Evolutionary conservation across 1,284 basidiomycete genomes (phyloP), one percentile per base, ranked within the genome.

Genomic region (Malassezia equina): DNA sequence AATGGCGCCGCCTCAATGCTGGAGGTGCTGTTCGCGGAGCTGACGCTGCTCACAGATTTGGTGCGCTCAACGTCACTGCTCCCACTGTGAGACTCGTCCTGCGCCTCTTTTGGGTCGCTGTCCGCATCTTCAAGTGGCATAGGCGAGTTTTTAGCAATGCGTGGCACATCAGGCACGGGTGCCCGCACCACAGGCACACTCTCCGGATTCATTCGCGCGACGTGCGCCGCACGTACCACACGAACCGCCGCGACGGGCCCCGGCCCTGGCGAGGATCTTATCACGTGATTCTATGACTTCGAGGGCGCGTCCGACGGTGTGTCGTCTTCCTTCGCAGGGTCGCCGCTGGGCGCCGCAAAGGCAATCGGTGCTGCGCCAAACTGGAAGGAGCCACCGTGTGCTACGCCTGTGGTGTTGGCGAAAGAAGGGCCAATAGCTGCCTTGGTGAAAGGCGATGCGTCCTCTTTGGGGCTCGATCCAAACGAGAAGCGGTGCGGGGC

Each of bases 1-100:
- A 73, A 73, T 9, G 71, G 71, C 0, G 59, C 68, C 4, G 71
- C 68, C 41, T 73, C 71, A 25, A 73, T 62, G 52, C 69, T 72
- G 50, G 62, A 66, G 15, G 68, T 67, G 58, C 66, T 69, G 52
- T 64, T 69, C 46, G 66, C 71, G 17, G 63, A 66, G 55, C 66
- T 69, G 21, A 69, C 65, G 9, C 64, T 67, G 46, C 63, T 65
- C 34, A 67, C 61, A n/a, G 71, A 73, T 55, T 64, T 66, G 50
- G 67, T 68, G 6, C 71, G 61, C 33, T 59, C 66, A 3, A 73
- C 51, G 41, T 56, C 58, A 21, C 47, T 23, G 33, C 27, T 31
- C 13, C 19, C n/a, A 7, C 44, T 46, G 15, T 39, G 29, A 6
- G 2, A 13, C 21, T 33, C 31, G 17, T 23, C 44, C 19, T 39